Evolutionary conservation across 2,329 filamentous ascomycete genomes (phyloP).

Genomic region (Penicillium sp.): DNA sequence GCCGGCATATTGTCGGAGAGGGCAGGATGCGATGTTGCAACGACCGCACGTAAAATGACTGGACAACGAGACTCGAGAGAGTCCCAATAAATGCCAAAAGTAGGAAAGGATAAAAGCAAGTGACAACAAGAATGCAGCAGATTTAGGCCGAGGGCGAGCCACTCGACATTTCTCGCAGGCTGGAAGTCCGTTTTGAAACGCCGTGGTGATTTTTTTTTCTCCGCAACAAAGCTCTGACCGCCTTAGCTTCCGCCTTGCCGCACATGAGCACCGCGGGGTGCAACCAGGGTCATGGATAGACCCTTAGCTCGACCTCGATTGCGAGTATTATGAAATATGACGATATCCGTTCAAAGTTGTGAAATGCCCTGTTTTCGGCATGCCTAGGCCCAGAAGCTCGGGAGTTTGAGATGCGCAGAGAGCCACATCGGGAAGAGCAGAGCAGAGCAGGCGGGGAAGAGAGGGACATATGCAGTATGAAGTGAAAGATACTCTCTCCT

Average conservation of each 20-base stretch:
- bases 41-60: neutral
- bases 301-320: too few species aligned
- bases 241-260: neutral
- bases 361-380: neutral
- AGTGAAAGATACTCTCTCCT: too few species aligned
- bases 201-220: constrained; percentile 5
- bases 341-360: too few species aligned
- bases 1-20: constrained; percentile 42
- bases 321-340: too few species aligned
- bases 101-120: neutral
- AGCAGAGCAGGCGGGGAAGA: neutral
- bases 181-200: neutral
- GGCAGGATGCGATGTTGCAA: neutral
- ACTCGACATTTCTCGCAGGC: neutral
- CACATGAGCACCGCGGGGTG: too few species aligned
- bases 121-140: neutral
- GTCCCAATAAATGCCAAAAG: neutral
- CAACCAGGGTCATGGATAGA: too few species aligned
- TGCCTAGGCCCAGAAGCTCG: neutral
- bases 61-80: neutral
- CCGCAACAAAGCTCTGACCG: constrained; percentile 3
- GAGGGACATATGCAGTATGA: too few species aligned
- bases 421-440: neutral
- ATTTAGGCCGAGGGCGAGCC: neutral
- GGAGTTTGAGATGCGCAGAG: neutral